Percentiles rank a stretch among this genome's conserved stretches.
These are phyloP conservation scores for Hypoxylon sp. DNA, from an alignment of 2,329 filamentous ascomycete genomes.

Conservation along the genomic window DNA sequence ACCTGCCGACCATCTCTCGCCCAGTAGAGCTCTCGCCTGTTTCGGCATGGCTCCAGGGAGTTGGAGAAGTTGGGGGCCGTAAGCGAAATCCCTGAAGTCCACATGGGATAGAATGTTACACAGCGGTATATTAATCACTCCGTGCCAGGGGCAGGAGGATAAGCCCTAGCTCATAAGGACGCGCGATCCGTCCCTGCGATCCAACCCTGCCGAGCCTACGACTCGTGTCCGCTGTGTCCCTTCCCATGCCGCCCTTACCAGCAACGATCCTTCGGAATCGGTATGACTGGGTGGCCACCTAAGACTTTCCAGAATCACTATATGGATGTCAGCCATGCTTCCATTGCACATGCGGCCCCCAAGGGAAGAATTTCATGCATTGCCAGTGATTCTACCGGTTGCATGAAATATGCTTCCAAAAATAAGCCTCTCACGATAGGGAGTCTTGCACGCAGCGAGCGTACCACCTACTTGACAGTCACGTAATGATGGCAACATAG, in stretches of 20 bases:
- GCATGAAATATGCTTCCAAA: slow-evolving; percentile 18
- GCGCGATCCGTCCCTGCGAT: slow-evolving; percentile 33
- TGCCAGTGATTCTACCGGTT: slow-evolving; percentile 8
- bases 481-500: too few species aligned
- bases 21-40: slow-evolving; percentile 17
- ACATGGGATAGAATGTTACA: slow-evolving; percentile 32
- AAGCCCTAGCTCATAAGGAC: slow-evolving; percentile 43
- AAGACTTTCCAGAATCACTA: slow-evolving; percentile 8
- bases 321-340: slow-evolving; percentile 23
- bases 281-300: slow-evolving; percentile 5
- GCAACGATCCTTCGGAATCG: slow-evolving; percentile 15
- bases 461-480: background rate
- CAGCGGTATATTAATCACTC: slow-evolving; percentile 43
- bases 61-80: slow-evolving; percentile 37
- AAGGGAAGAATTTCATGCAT: slow-evolving; percentile 17
- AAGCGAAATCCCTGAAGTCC: slow-evolving; percentile 32
- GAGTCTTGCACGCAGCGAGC: too few species aligned
- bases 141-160: slow-evolving; percentile 39
- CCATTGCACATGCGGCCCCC: slow-evolving; percentile 17
- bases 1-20: slow-evolving; percentile 13
- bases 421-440: slow-evolving; percentile 24
- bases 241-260: slow-evolving; percentile 5
- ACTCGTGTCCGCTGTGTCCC: slow-evolving; percentile 17
- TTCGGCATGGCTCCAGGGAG: slow-evolving; percentile 28
- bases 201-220: slow-evolving; percentile 30